phyloP scores from a whole-genome alignment of 1,139 yeast species.

The Yamadazyma aaseri region DNA sequence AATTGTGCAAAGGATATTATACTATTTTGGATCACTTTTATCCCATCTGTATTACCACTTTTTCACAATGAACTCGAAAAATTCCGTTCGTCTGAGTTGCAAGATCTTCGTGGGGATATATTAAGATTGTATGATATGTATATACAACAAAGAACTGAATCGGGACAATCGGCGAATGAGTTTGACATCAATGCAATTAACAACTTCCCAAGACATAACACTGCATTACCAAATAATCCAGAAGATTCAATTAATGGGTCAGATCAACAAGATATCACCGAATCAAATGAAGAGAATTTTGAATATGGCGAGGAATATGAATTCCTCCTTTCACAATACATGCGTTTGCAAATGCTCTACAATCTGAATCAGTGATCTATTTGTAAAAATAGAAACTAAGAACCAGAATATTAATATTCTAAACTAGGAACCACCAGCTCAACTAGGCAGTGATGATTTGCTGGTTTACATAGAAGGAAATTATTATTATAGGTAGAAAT shows the following conservation, averaged over 20 bases:
- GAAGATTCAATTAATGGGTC: background rate
- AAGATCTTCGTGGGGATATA: conserved; percentile 17
- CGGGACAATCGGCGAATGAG: too few species aligned
- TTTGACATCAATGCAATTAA: conserved; percentile 3
- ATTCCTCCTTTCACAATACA: background rate
- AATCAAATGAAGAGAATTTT: too few species aligned
- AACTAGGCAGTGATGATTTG: background rate
- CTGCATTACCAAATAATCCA: background rate
- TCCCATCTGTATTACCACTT: conserved; percentile 20
- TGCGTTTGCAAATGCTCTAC: too few species aligned
- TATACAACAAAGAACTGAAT: background rate
- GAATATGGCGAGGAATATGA: background rate
- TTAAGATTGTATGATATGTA: conserved; percentile 9
- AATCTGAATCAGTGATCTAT: too few species aligned
- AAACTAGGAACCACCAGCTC: background rate
- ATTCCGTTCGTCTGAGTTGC: conserved; percentile 22
- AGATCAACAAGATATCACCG: background rate
- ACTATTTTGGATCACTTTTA: conserved; percentile 19
- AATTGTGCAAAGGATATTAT: conserved; percentile 23
- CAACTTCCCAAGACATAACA: background rate
- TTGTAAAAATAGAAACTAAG: background rate
- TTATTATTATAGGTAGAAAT: too few species aligned
- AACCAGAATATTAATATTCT: too few species aligned
- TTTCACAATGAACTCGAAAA: conserved; percentile 16
- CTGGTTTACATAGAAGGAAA: background rate